Conservation (phyloP, 768 basidiomycete genomes). For the Clavaria fumosa region DNA sequence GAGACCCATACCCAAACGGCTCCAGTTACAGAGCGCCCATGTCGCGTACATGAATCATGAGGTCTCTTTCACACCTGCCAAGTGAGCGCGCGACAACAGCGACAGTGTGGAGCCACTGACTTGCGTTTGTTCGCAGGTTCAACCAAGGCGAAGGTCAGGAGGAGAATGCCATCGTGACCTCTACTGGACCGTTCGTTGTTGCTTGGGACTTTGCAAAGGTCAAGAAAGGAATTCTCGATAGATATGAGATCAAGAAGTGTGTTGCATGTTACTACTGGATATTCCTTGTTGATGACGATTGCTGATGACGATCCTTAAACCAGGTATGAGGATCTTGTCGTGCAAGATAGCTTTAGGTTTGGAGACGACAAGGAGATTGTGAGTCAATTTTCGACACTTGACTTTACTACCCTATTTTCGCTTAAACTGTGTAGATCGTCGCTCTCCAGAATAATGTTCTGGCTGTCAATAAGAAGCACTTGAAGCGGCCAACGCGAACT, state of each 20-base stretch:
- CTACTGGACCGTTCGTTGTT: constrained; percentile 81
- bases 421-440: constrained; percentile 54
- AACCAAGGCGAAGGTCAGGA: constrained; percentile 78
- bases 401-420: constrained; percentile 2
- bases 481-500: constrained; percentile 67
- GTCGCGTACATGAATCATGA: constrained; percentile 86
- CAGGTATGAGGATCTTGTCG: constrained; percentile 60
- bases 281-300: neutral
- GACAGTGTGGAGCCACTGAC: neutral
- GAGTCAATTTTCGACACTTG: constrained; percentile 18
- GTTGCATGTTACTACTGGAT: neutral
- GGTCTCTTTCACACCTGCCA: constrained; percentile 85
- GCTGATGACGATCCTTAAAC: neutral
- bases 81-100: constrained; percentile 29
- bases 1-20: constrained; percentile 79
- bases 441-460: constrained; percentile 90
- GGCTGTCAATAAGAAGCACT: constrained; percentile 84
- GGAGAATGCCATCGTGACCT: constrained; percentile 93
- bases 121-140: constrained; percentile 40
- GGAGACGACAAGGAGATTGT: constrained; percentile 96
- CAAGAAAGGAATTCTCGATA: constrained; percentile 80
- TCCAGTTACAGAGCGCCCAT: constrained; percentile 84
- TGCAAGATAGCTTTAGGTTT: constrained; percentile 96
- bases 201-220: constrained; percentile 97
- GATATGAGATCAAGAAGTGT: constrained; percentile 94